phyloP scores from a whole-genome alignment of 2,329 filamentous ascomycete species.

The Arthroderma sp. region DNA sequence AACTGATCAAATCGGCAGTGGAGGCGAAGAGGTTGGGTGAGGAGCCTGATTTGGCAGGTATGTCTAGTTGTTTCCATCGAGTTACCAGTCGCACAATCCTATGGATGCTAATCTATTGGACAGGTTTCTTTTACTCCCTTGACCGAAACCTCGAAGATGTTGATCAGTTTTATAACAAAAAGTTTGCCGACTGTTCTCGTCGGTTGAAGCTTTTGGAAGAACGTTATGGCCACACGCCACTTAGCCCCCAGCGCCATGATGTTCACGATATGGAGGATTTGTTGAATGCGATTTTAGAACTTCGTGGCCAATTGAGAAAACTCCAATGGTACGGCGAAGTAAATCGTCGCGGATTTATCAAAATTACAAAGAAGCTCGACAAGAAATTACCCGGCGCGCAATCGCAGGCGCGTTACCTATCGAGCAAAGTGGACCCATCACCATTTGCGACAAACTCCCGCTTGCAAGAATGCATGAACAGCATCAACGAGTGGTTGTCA shows the following conservation, averaged over 20 bases:
- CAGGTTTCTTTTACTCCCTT: slow-evolving; percentile 92
- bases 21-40: slow-evolving; percentile 54
- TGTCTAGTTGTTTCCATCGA: slow-evolving; percentile 30
- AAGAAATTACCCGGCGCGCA: slow-evolving; percentile 72
- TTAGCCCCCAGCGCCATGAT: slow-evolving; percentile 60
- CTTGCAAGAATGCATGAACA: slow-evolving; percentile 45
- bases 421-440: slow-evolving; percentile 77
- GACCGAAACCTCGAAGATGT: slow-evolving; percentile 97
- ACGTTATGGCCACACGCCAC: slow-evolving; percentile 64
- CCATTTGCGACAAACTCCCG: slow-evolving; percentile 68
- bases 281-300: slow-evolving; percentile 75
- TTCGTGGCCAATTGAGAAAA: slow-evolving; percentile 76
- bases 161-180: slow-evolving; percentile 93
- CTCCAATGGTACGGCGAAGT: slow-evolving; percentile 97
- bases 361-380: slow-evolving; percentile 98
- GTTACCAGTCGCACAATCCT: neutral
- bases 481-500: slow-evolving; percentile 85
- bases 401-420: slow-evolving; percentile 73
- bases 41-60: slow-evolving; percentile 82
- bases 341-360: slow-evolving; percentile 86
- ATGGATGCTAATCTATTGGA: slow-evolving; percentile 13
- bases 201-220: slow-evolving; percentile 77
- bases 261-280: slow-evolving; percentile 84
- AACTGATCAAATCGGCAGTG: slow-evolving; percentile 71
- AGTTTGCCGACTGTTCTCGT: slow-evolving; percentile 71